These are phyloP conservation scores for Eucalyptus cloeziana DNA, from an alignment of 345 rosid species.

Conservation along the genomic window DNA sequence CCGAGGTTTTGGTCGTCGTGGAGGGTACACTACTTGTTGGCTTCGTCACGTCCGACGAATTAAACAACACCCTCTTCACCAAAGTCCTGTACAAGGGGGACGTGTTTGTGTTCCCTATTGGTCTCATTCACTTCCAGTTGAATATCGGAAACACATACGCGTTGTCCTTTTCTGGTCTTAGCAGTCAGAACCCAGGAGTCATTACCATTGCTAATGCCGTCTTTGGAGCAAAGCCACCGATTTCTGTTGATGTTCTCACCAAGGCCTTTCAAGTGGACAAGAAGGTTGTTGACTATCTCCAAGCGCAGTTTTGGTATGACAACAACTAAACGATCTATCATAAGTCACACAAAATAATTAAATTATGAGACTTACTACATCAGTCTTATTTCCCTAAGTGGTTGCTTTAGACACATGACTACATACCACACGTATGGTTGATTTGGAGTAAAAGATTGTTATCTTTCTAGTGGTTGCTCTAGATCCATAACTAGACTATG, in stretches of 20 bases:
- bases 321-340: not conserved
- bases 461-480: too few relatives aligned
- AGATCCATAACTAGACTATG: not conserved
- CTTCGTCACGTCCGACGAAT: too few relatives aligned
- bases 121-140: too few relatives aligned
- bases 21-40: too few relatives aligned
- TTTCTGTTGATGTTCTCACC: not conserved
- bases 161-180: not conserved
- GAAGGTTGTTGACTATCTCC: not conserved
- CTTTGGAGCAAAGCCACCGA: not conserved
- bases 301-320: not conserved
- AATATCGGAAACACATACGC: not conserved
- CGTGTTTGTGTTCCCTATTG: too few relatives aligned
- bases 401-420: too few relatives aligned
- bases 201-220: not conserved
- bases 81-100: not conserved
- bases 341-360: too few relatives aligned
- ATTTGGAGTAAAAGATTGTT: too few relatives aligned
- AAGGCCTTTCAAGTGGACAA: not conserved
- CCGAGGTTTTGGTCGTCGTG: too few relatives aligned
- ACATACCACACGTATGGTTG: too few relatives aligned
- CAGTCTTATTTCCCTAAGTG: not conserved
- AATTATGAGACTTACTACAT: too few relatives aligned
- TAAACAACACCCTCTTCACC: too few relatives aligned
- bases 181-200: not conserved